A percentile compares a stretch with the other conserved stretches of the same genome.
phyloP scores from a whole-genome alignment of 2,329 filamentous ascomycete species.

The Scedosporium boydii region DNA sequence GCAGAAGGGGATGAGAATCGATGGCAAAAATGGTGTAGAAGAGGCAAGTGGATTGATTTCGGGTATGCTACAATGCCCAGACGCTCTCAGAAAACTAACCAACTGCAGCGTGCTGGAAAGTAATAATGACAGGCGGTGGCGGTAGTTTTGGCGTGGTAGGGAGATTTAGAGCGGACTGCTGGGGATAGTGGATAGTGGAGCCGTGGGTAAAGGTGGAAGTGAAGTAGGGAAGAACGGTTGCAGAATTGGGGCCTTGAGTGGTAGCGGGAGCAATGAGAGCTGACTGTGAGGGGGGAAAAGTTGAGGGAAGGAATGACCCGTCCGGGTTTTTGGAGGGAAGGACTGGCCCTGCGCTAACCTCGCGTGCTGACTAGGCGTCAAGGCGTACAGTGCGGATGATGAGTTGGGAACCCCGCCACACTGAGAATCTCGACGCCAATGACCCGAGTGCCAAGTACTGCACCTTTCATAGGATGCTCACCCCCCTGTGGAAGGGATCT shows the following conservation, averaged over 20 bases:
- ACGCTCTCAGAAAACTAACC: not conserved
- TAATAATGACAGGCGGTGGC: not conserved
- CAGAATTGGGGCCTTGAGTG: not conserved
- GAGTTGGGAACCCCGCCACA: not conserved
- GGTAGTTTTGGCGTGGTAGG: not conserved
- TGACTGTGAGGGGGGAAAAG: not conserved
- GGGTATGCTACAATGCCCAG: not conserved
- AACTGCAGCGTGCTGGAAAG: not conserved
- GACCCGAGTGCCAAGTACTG: not conserved
- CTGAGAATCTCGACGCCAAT: not conserved
- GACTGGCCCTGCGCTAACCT: not conserved
- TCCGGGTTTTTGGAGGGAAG: not conserved
- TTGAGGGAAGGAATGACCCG: not conserved
- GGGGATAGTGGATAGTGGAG: not conserved
- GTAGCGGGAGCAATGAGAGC: not conserved
- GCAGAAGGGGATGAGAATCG: conserved; percentile 6
- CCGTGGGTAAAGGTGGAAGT: not conserved
- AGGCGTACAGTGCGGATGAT: not conserved
- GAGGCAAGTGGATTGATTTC: not conserved
- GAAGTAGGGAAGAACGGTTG: not conserved
- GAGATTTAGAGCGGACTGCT: not conserved
- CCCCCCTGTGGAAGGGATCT: not conserved
- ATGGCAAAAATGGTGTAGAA: not conserved
- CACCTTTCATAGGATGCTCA: not conserved
- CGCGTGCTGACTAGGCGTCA: not conserved